These are phyloP conservation scores for Furcasterigmium sp. DNA, from an alignment of 2,329 filamentous ascomycete species.

Conservation along the genomic window DNA sequence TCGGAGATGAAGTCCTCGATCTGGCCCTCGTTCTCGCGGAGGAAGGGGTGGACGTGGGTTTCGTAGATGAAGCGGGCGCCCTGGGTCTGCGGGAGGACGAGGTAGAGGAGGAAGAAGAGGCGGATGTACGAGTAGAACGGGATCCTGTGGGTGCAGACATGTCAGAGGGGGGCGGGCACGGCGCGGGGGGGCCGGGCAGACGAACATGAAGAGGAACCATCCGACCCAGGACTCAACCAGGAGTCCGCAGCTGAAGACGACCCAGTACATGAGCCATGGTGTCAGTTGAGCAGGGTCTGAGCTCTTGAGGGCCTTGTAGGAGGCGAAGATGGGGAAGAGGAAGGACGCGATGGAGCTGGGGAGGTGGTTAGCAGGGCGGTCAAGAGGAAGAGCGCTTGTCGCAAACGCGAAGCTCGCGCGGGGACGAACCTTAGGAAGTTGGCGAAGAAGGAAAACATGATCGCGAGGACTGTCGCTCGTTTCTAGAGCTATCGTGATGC, in stretches of 20 bases:
- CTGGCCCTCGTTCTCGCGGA: constrained; percentile 76
- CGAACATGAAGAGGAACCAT: constrained; percentile 78
- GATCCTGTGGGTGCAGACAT: constrained; percentile 47
- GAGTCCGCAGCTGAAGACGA: constrained; percentile 76
- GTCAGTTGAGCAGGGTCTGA: constrained; percentile 83
- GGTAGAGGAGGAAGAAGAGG: constrained; percentile 81
- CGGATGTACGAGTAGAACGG: constrained; percentile 94
- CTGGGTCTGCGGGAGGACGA: constrained; percentile 96
- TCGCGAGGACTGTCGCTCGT: constrained; percentile 12
- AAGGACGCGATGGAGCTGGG: constrained; percentile 78
- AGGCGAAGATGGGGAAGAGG: constrained; percentile 92
- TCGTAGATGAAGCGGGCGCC: constrained; percentile 85
- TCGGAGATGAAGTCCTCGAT: constrained; percentile 89
- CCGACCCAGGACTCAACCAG: constrained; percentile 82
- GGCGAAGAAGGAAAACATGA: constrained; percentile 74
- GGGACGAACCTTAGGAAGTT: constrained; percentile 69
- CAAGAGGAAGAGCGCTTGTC: not conserved
- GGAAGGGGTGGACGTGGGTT: constrained; percentile 79
- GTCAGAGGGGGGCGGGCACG: not conserved
- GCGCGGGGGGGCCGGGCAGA: constrained; percentile 3
- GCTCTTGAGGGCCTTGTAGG: constrained; percentile 95
- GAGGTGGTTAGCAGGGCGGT: constrained; percentile 1
- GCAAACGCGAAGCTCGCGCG: constrained; percentile 6
- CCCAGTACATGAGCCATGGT: constrained; percentile 99
- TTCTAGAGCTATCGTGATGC: too few species aligned